Evolutionary conservation across 345 rosid species (phyloP).

Genomic region (Excoecaria agallocha): DNA sequence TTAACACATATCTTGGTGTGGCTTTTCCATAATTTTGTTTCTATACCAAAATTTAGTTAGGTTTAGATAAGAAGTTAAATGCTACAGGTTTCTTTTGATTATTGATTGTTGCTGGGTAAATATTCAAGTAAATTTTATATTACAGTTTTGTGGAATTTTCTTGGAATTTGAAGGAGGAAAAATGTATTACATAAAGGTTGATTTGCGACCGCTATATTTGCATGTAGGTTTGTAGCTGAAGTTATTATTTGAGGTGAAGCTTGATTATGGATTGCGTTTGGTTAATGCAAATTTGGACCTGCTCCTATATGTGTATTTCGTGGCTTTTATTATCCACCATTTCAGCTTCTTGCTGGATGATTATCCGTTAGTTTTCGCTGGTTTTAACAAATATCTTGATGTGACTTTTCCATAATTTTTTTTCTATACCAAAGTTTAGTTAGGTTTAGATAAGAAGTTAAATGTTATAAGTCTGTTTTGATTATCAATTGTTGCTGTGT

Average conservation of each 20-base stretch:
- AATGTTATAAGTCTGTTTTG: constrained; percentile 26
- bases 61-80: background rate
- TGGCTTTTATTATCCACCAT: background rate
- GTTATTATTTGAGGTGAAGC: no score
- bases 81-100: no score
- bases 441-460: background rate
- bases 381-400: background rate
- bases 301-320: background rate
- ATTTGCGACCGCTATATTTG: no score
- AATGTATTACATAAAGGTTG: background rate
- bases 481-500: no score
- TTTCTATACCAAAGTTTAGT: background rate
- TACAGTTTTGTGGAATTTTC: no score
- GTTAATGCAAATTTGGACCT: no score
- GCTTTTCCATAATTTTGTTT: background rate
- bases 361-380: background rate
- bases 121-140: background rate
- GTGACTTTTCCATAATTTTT: background rate
- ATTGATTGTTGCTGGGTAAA: background rate
- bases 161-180: background rate
- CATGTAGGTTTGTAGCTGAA: no score
- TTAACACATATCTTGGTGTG: background rate
- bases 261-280: no score
- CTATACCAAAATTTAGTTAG: no score
- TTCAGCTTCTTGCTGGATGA: background rate